Conservation (phyloP, 164 flowering plant species). For the Amborella trichopoda region DNA sequence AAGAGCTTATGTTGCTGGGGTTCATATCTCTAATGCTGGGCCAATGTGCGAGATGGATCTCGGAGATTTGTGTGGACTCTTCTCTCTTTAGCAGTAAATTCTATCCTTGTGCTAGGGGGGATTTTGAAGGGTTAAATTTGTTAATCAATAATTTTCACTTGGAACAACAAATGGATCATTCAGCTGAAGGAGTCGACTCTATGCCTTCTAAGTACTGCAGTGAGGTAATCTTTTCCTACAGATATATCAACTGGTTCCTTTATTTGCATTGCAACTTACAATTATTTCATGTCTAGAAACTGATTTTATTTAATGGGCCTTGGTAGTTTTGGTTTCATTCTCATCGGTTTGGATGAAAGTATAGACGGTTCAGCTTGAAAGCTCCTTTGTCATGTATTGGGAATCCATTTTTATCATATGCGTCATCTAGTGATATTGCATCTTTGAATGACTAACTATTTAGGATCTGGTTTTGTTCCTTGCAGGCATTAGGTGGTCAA, state of each 20-base stretch:
- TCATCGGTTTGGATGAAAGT: too few species aligned
- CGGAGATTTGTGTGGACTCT: slow-evolving; percentile 75
- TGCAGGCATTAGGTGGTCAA: too few species aligned
- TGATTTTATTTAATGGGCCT: too few species aligned
- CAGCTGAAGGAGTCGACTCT: not conserved
- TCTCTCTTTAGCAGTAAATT: slow-evolving; percentile 69
- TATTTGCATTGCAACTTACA: too few species aligned
- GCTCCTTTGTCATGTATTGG: too few species aligned
- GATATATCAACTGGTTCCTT: not conserved
- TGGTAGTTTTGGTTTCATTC: too few species aligned
- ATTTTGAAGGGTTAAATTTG: slow-evolving; percentile 13
- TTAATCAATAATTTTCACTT: slow-evolving; percentile 1
- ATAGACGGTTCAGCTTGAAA: too few species aligned
- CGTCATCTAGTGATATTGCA: too few species aligned
- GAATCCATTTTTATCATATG: too few species aligned
- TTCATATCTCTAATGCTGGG: slow-evolving; percentile 86
- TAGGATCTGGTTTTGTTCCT: too few species aligned
- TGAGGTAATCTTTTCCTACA: slow-evolving; percentile 27
- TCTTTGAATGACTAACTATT: too few species aligned
- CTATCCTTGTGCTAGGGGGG: slow-evolving; percentile 55
- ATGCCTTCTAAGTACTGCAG: slow-evolving; percentile 38
- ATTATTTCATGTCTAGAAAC: too few species aligned
- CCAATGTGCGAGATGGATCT: slow-evolving; percentile 71
- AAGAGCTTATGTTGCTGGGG: slow-evolving; percentile 94
- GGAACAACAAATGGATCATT: not conserved